Base-by-base conservation (phyloP, 768 basidiomycete genomes). In the Cyathus striatus region DNA sequence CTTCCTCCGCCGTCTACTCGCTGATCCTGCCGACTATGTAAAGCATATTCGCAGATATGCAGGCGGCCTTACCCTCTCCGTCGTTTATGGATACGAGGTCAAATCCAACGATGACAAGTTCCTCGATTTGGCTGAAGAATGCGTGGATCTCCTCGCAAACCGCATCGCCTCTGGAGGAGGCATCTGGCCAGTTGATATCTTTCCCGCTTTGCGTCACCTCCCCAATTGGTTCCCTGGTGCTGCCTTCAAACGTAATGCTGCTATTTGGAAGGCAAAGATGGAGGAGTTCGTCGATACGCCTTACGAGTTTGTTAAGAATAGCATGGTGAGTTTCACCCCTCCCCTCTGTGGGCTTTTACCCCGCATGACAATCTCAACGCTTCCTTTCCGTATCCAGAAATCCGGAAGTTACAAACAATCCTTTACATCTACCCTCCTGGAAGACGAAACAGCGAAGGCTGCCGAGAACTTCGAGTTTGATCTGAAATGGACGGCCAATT, bases 401-500 rank as follows among this genome's bases (percentile, higher is more conserved):
- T 55, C 65, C 3, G 72, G 69, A 14, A 54, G 51, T 21, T 64
- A 64, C 40, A 61, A 59, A 30, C 61, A 62, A 5, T 70, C 66
- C 7, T 73, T 72, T 55, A 70, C 67, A 42, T 72, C 74, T 1
- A 79, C 74, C 6, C 63, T 86, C 16, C 65, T 87, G 12, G 79
- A 81, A 36, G 73, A 76, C 30, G 58, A 67, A 25, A 56, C 58
- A 37, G 49, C 62, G 48, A 66, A 64, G 38, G 44, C 59, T 27
- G 60, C 58, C 23, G 58, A 68, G 5, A 54, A 72, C 45, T 75
- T 72, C 35, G 81, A 85, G 51, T 79, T 79, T 47, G 86, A 89
- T 50, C 65, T 88, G 36, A 81, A 83, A 45, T 86, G 85, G 83
- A 79, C 83, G 1, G 86, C 87, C n/a, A 87, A 88, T 57, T 87